Evolutionary conservation across 2,329 filamentous ascomycete genomes (phyloP).

Genomic region (Ceratocystiopsis sp.): DNA sequence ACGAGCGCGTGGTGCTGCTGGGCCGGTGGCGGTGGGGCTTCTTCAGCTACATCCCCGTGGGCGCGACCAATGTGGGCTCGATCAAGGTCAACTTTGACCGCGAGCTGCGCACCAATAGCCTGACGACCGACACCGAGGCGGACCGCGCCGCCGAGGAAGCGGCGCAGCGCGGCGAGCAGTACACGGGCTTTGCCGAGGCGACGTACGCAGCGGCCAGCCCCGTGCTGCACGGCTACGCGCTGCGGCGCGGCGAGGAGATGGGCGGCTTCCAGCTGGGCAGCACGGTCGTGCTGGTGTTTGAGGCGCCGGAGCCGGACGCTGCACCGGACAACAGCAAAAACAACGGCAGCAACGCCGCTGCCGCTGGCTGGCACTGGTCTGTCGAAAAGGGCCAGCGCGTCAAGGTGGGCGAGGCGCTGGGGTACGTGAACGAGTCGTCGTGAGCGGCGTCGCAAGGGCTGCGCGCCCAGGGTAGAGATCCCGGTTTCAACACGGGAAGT

Average conservation of each 20-base stretch:
- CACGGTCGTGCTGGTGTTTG: constrained; percentile 90
- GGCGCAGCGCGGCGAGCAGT: constrained; percentile 56
- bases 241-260: constrained; percentile 88
- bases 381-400: constrained; percentile 78
- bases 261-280: constrained; percentile 93
- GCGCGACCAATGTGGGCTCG: constrained; percentile 91
- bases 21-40: constrained; percentile 95
- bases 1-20: constrained; percentile 85
- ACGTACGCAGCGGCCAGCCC: constrained; percentile 65
- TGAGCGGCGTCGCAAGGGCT: no score
- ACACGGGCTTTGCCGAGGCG: constrained; percentile 84
- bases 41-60: constrained; percentile 90
- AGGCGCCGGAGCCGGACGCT: constrained; percentile 47
- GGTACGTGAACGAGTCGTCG: constrained; percentile 41
- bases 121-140: constrained; percentile 83
- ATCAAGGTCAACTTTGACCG: constrained; percentile 95
- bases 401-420: constrained; percentile 76
- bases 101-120: constrained; percentile 80
- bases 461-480: no score
- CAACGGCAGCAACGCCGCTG: constrained; percentile 18
- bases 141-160: constrained; percentile 74
- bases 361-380: constrained; percentile 65
- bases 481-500: no score
- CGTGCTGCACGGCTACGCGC: constrained; percentile 65
- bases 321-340: constrained; percentile 23